A percentile compares a stretch with the other conserved stretches of the same genome.
Conservation (phyloP, 2,329 filamentous ascomycete species). For the Chalaropsis ovoidea region DNA sequence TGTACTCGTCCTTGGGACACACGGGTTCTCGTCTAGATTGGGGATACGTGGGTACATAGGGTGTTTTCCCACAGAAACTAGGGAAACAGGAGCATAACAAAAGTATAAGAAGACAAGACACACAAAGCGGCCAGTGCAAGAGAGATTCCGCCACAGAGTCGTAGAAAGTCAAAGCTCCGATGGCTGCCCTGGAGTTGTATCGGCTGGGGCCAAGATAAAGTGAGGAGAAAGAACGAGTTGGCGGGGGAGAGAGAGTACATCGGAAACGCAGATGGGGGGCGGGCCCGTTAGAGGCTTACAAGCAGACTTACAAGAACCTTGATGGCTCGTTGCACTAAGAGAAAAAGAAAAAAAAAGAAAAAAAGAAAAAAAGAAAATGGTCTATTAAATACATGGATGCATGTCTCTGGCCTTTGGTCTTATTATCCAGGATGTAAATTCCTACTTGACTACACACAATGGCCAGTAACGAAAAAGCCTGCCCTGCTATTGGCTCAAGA, state of each 20-base stretch:
- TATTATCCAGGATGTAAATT: no score
- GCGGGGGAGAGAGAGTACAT: slow-evolving; percentile 4
- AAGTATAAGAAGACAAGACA: not conserved
- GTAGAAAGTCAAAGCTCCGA: not conserved
- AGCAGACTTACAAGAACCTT: slow-evolving; percentile 20
- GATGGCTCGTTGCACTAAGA: slow-evolving; percentile 17
- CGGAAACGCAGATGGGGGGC: slow-evolving; percentile 3
- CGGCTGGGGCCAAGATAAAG: not conserved
- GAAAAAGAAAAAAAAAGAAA: not conserved
- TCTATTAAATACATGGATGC: not conserved
- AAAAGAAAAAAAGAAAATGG: not conserved
- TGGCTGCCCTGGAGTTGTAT: not conserved
- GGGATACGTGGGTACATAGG: not conserved
- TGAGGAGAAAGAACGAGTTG: not conserved
- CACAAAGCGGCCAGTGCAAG: not conserved
- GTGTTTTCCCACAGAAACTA: not conserved
- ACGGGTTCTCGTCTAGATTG: slow-evolving; percentile 8
- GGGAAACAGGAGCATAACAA: not conserved
- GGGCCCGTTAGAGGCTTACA: not conserved
- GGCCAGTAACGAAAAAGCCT: not conserved
- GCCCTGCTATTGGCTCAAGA: not conserved
- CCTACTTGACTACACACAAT: not conserved
- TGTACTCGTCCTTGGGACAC: not conserved
- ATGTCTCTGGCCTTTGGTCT: not conserved
- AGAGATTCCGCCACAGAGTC: not conserved